Evolutionary conservation across 1,284 basidiomycete species (phyloP).

Genomic region (Inonotus obliquus): DNA sequence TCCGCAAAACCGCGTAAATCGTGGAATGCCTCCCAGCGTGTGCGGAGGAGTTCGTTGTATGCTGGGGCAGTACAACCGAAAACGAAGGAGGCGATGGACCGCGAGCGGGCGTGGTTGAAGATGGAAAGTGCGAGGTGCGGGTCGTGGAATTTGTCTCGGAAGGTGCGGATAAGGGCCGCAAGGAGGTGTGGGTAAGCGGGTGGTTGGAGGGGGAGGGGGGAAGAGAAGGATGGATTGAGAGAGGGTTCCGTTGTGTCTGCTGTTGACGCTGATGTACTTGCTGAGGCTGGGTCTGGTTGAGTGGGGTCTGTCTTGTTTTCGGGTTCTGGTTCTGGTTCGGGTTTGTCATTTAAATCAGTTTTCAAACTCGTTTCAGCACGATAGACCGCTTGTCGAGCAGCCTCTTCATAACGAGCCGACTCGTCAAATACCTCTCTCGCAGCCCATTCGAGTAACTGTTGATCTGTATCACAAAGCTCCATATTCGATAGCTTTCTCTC

Average conservation of each 20-base stretch:
- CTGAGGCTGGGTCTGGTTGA: background rate
- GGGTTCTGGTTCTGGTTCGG: background rate
- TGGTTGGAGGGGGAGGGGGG: conserved; percentile 38
- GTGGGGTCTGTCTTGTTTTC: background rate
- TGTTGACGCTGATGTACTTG: background rate
- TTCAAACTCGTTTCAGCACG: conserved; percentile 20
- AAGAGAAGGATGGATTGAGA: background rate
- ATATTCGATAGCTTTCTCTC: conserved; percentile 77
- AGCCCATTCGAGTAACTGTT: conserved; percentile 75
- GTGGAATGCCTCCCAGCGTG: conserved; percentile 76
- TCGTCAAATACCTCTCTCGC: conserved; percentile 64
- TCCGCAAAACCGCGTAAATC: conserved; percentile 71
- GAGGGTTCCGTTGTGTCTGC: background rate
- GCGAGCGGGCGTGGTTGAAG: conserved; percentile 71
- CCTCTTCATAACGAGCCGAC: conserved; percentile 44
- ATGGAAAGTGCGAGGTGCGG: conserved; percentile 81
- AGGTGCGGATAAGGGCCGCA: conserved; percentile 67
- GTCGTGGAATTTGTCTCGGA: conserved; percentile 71
- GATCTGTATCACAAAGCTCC: conserved; percentile 63
- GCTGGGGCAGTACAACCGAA: conserved; percentile 81
- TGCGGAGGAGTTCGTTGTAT: conserved; percentile 81
- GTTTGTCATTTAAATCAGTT: background rate
- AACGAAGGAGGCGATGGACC: conserved; percentile 75
- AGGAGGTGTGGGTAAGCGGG: conserved; percentile 72
- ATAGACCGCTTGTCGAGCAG: conserved; percentile 36